Evolutionary conservation across 2,329 filamentous ascomycete species (phyloP).

Genomic region (Penicillium sp.): DNA sequence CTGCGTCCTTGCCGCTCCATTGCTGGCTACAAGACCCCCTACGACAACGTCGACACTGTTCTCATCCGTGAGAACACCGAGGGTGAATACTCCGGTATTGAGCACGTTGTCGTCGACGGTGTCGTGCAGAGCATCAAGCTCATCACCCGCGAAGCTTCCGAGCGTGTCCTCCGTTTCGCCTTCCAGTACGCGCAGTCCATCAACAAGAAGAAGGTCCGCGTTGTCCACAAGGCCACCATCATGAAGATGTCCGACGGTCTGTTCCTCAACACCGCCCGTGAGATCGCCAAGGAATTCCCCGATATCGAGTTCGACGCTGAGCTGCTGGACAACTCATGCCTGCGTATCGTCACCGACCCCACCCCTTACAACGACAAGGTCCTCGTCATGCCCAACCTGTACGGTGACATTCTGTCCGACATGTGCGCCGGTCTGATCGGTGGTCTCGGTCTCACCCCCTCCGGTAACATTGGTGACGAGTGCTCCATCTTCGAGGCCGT

Average conservation of each 20-base stretch:
- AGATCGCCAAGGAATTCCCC: conserved; percentile 91
- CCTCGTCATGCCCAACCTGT: conserved; percentile 93
- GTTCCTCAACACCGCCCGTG: conserved; percentile 77
- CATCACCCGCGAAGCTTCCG: conserved; percentile 87
- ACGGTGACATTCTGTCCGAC: conserved; percentile 98
- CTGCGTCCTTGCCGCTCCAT: conserved; percentile 95
- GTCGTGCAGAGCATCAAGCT: conserved; percentile 99
- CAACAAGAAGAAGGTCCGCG: conserved; percentile 91
- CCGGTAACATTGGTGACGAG: conserved; percentile 96
- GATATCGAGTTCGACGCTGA: conserved; percentile 93
- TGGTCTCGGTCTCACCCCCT: conserved; percentile 91
- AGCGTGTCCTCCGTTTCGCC: conserved; percentile 91
- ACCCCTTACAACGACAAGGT: conserved; percentile 98
- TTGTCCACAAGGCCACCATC: conserved; percentile 99
- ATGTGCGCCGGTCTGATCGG: conserved; percentile 99
- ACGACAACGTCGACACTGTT: conserved; percentile 92
- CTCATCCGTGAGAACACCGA: conserved; percentile 99
- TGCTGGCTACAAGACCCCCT: conserved; percentile 94
- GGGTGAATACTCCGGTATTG: conserved; percentile 98
- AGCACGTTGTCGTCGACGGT: conserved; percentile 94
- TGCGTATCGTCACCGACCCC: conserved; percentile 97
- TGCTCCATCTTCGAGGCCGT: conserved; percentile 99
- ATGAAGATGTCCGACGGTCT: conserved; percentile 99
- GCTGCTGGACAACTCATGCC: conserved; percentile 96
- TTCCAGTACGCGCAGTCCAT: conserved; percentile 96